A percentile compares a stretch with the other conserved stretches of the same genome.
These are phyloP conservation scores for Salvia splendens DNA, from an alignment of 257 asterid species.

Conservation along the genomic window DNA sequence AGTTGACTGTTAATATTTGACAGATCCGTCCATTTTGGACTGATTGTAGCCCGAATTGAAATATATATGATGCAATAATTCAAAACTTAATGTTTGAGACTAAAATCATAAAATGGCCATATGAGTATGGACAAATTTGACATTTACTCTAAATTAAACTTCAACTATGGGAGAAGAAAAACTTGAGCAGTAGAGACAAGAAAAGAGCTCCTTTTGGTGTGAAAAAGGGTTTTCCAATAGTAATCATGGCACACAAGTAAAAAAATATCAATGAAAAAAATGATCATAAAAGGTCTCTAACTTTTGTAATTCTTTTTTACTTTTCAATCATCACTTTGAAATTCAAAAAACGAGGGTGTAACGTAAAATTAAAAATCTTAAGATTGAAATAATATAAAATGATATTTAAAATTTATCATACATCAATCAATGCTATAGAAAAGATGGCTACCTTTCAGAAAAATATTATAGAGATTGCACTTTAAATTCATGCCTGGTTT, in stretches of 20 bases:
- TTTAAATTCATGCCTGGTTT: slow-evolving; percentile 14
- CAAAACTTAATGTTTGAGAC: too few species aligned
- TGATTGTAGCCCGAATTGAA: too few species aligned
- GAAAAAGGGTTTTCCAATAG: slow-evolving; percentile 23
- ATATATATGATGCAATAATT: too few species aligned
- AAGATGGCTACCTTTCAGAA: slow-evolving; percentile 52
- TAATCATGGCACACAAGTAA: slow-evolving; percentile 26
- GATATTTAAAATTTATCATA: slow-evolving; percentile 14
- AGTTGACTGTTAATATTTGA: too few species aligned
- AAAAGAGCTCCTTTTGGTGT: slow-evolving; percentile 28
- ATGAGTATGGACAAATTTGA: too few species aligned
- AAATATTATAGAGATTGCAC: slow-evolving; percentile 33
- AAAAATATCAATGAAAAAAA: slow-evolving; percentile 4
- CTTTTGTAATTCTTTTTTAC: slow-evolving; percentile 15
- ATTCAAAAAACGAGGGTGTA: slow-evolving; percentile 37
- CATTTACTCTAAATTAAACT: too few species aligned
- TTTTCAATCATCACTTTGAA: slow-evolving; percentile 38
- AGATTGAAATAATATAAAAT: not conserved
- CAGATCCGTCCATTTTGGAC: too few species aligned
- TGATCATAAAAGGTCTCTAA: slow-evolving; percentile 26
- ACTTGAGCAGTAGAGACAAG: slow-evolving; percentile 27
- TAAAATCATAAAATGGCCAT: too few species aligned
- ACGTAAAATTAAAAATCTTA: not conserved
- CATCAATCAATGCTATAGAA: slow-evolving; percentile 48
- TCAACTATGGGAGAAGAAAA: not conserved